Base-by-base conservation (phyloP, 1,139 yeast species). In the Diutina mesorugosa region DNA sequence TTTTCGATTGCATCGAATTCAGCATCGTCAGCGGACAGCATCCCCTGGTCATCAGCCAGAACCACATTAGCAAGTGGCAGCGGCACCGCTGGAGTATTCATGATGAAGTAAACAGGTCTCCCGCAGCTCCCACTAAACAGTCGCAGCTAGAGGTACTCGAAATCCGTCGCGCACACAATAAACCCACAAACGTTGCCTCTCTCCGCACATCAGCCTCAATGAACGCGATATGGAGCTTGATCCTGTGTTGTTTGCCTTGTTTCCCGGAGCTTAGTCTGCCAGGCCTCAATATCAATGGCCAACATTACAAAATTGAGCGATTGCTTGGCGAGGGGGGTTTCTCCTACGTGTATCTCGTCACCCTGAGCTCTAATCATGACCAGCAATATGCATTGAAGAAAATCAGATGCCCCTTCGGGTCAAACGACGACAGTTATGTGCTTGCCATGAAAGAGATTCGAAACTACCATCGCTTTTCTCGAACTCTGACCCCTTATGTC, bases 261-360 rank as follows among this genome's bases (percentile, higher is more conserved):
- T 61, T 75, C 47, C 79, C 79, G 2, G 68, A 66, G 55, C 57
- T 76, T 5, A 28, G 47, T 8, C 86, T 87, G 0, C 72, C 71
- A 12, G 66, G 45, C 29, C 45, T 83, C 6, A 61, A 72, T n/a
- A 76, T 85, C 59, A 82, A 83, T 63, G 78, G 72, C 59, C 68
- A 71, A 47, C 69, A 68, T 52, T 83, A 81, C 67, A 73, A 69
- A 60, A 85, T 91, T n/a, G 71, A 83, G 55, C 79, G 82, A 60
- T 76, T 91, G 28, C 71, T 91, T 6, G 96, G 96, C 9, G 97
- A 90, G 70, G 96, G 96, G 1, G 96, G 95, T 6, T 87, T 87
- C 65, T 85, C 95, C 1, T 90, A 87, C 64, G 96, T 90, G n/a
- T 91, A 91, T 65, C 73, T 90, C 46, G 96, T 90, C 8, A 61